Evolutionary conservation across 495 filamentous ascomycete genomes (phyloP), one percentile per base, ranked within the genome.

Genomic region (Aspergillus hancockii): DNA sequence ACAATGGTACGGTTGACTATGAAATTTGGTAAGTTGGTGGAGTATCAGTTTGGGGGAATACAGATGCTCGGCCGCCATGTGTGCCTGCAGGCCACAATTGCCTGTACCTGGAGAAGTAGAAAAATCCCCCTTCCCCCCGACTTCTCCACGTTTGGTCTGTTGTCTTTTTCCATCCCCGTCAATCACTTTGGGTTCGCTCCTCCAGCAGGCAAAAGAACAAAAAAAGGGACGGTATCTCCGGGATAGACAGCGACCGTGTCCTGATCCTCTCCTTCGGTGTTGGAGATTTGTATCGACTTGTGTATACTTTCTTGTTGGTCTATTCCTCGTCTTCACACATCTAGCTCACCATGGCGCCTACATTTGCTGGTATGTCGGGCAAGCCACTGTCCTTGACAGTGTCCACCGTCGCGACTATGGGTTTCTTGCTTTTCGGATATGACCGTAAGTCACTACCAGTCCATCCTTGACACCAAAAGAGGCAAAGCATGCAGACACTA

Each of bases 351-450:
- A 72, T 73, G 69, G 65, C 73, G 55, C 76, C 76, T 18, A 73
- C 43, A 18, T 89, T 77, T 66, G 81, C 85, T 69, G 88, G 88
- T 70, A 78, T 90, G 57, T 81, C 76, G 41, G 88, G 88, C 71
- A 78, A 73, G 65, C 75, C 78, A n/a, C 79, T 91, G 45, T 85
- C 84, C 18, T 66, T 87, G 59, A 76, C 81, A 22, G 79, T 91
- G 36, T 86, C 87, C 13, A 81, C 81, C 40, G 82, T 91, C 41
- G 85, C 88, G 19, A 90, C 88, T 0, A 89, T 86, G 47, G 88
- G 87, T 28, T 90, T 91, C 71, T 69, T 91, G 31, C 78, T 89
- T 4, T 90, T 89, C 64, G 87, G 86, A 63, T 88, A 88, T 66
- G 85, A 88, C 52, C 85, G 72, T 74, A 62, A 41, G 66, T 64